Evolutionary conservation across 306 rosid genomes (phyloP).

Genomic region (Trichosanthes truncata): DNA sequence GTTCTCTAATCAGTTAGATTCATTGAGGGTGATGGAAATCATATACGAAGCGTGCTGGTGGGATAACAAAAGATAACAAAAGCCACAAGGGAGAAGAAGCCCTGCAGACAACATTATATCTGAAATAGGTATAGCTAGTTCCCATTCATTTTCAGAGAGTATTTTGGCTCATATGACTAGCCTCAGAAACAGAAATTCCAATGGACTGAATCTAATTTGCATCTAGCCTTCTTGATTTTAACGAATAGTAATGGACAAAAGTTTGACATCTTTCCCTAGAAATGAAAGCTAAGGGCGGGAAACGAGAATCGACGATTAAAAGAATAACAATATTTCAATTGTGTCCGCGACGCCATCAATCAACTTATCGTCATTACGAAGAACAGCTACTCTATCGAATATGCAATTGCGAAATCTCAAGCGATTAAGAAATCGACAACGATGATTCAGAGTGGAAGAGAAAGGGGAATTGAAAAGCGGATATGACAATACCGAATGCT

Average conservation of each 20-base stretch:
- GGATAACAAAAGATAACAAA: no score
- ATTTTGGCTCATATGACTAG: not conserved
- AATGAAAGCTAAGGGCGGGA: not conserved
- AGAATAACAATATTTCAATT: conserved; percentile 20
- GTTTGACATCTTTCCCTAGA: conserved; percentile 58
- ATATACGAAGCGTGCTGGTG: not conserved
- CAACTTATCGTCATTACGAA: conserved; percentile 75
- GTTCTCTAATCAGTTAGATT: not conserved
- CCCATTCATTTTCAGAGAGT: not conserved
- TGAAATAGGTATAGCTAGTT: not conserved
- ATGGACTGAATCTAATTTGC: conserved; percentile 52
- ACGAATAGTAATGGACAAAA: conserved; percentile 69
- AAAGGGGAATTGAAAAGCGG: not conserved
- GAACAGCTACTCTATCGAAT: conserved; percentile 34
- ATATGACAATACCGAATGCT: conserved; percentile 15
- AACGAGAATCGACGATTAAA: not conserved
- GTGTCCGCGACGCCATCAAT: conserved; percentile 55
- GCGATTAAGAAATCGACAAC: no score
- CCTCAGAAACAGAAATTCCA: conserved; percentile 53
- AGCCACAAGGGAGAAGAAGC: not conserved
- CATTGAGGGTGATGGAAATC: not conserved
- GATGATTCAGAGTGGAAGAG: not conserved
- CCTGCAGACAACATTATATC: not conserved
- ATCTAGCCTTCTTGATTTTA: conserved; percentile 46
- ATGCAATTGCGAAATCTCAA: not conserved